Conservation (phyloP, 73 alveolate species). For the Diophrys appendiculata region DNA sequence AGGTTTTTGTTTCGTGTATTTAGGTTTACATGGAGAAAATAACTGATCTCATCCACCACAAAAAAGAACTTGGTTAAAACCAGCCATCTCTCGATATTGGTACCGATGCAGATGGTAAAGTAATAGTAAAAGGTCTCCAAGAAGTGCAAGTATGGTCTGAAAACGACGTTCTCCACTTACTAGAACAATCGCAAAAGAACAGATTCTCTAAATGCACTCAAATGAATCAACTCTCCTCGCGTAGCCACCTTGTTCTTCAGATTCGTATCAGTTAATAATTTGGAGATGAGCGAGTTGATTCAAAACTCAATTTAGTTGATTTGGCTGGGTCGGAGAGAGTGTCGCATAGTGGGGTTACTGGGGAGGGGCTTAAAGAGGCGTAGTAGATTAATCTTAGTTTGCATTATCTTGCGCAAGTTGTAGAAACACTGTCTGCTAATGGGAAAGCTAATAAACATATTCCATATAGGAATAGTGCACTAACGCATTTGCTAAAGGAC, state of each 20-base stretch:
- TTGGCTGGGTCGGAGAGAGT: constrained; percentile 73
- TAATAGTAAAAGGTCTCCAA: background rate
- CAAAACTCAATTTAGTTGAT: constrained; percentile 15
- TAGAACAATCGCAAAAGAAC: background rate
- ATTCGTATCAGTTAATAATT: background rate
- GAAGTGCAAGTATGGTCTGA: background rate
- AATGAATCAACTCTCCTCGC: background rate
- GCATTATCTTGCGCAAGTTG: constrained; percentile 26
- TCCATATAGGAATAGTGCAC: constrained; percentile 28
- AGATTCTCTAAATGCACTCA: background rate
- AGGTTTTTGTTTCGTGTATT: background rate
- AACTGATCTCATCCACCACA: constrained; percentile 6
- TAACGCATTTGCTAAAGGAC: constrained; percentile 22
- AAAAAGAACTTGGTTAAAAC: too few species aligned
- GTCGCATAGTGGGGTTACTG: constrained; percentile 58
- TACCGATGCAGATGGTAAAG: constrained; percentile 6
- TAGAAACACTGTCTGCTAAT: constrained; percentile 21
- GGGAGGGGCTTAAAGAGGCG: constrained; percentile 70
- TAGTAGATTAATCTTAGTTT: constrained; percentile 59
- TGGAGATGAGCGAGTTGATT: background rate
- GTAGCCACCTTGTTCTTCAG: constrained; percentile 5
- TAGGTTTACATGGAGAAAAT: constrained; percentile 8
- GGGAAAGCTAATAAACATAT: constrained; percentile 1
- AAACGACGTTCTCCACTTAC: background rate
- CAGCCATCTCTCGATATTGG: background rate